Evolutionary conservation across 2,329 filamentous ascomycete species (phyloP).

Genomic region (Fusarium luffae): DNA sequence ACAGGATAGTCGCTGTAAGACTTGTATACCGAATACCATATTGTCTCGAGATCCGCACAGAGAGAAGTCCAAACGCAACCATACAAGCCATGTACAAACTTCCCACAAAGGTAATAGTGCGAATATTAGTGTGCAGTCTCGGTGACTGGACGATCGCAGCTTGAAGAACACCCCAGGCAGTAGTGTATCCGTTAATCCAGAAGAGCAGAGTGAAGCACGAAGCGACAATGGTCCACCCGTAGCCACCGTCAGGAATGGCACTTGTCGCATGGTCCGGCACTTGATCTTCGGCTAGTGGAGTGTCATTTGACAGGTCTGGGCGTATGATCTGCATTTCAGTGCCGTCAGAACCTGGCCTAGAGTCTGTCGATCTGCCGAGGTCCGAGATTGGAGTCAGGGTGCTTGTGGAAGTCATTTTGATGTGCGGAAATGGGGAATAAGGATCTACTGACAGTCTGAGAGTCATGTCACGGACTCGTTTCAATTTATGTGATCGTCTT

Average conservation of each 20-base stretch:
- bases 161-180: conserved; percentile 9
- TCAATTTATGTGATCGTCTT: background rate
- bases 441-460: background rate
- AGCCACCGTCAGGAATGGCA: conserved; percentile 9
- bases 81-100: conserved; percentile 4
- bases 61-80: background rate
- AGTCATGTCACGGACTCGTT: background rate
- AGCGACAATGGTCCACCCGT: conserved; percentile 15
- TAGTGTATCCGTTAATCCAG: conserved; percentile 8
- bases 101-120: conserved; percentile 5
- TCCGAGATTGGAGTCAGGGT: background rate
- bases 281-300: background rate
- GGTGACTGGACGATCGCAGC: background rate
- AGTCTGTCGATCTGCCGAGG: background rate
- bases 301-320: background rate
- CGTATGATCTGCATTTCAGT: background rate
- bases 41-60: background rate
- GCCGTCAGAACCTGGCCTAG: background rate
- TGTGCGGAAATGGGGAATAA: background rate
- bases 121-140: background rate
- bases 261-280: conserved; percentile 4
- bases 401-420: background rate
- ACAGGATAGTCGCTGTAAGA: background rate
- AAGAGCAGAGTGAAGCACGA: background rate
- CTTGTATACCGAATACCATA: background rate